Conservation (phyloP, 805 yeast species). For the Priceomyces fermenticarens region DNA sequence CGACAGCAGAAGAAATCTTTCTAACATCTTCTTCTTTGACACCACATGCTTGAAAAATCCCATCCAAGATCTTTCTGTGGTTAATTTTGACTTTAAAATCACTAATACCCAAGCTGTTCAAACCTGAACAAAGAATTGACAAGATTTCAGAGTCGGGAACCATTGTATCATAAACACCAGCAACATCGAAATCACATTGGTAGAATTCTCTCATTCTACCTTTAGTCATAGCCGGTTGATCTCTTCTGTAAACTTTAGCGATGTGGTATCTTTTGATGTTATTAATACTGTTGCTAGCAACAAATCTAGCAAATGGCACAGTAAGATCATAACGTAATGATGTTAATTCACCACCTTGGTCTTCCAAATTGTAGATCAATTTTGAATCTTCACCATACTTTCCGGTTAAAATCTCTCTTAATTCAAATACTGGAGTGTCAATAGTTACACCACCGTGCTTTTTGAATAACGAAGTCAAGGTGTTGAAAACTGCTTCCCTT, state of each 20-base stretch:
- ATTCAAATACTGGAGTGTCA: constrained; percentile 97
- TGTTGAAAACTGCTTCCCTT: constrained; percentile 79
- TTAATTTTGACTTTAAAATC: constrained; percentile 91
- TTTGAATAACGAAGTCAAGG: constrained; percentile 73
- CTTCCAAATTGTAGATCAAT: constrained; percentile 91
- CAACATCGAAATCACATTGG: constrained; percentile 97
- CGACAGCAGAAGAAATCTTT: constrained; percentile 91
- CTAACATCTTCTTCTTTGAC: constrained; percentile 92
- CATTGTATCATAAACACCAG: constrained; percentile 91
- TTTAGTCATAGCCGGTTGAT: constrained; percentile 99
- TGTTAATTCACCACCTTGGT: constrained; percentile 97
- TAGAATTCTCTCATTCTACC: constrained; percentile 99
- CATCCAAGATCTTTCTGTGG: constrained; percentile 94
- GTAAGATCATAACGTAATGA: constrained; percentile 95
- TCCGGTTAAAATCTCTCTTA: constrained; percentile 92
- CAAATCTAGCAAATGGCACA: constrained; percentile 96
- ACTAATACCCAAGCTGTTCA: constrained; percentile 74
- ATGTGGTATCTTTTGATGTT: constrained; percentile 92
- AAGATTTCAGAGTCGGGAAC: constrained; percentile 93
- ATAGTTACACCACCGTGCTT: constrained; percentile 98
- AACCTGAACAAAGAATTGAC: constrained; percentile 79
- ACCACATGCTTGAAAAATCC: constrained; percentile 93
- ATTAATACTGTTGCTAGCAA: constrained; percentile 91
- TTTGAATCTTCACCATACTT: constrained; percentile 99
- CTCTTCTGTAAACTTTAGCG: constrained; percentile 98